Base-by-base conservation (phyloP, 805 yeast species). In the Sugiyamaella smithiae region DNA sequence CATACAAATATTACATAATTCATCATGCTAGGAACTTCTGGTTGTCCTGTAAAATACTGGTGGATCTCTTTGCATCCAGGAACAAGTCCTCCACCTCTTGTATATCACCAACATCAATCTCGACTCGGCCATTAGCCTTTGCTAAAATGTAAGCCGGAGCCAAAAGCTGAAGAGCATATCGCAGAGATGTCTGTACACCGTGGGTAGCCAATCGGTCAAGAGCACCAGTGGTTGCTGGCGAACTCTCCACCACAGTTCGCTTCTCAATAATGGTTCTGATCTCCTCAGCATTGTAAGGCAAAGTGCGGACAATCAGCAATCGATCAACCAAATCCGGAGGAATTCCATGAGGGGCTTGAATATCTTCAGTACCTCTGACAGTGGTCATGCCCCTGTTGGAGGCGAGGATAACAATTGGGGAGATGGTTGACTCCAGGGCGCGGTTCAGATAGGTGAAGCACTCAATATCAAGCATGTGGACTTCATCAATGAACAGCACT, bases 381-480 rank as follows among this genome's bases (percentile, higher is more conserved):
- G 88, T 81, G 5, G 97, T 86, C 72, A 88, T 73, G 51, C 99
- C 99, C 67, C 97, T 80, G 70, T 93, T 93, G 5, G 98, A 88
- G 29, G 99, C 99, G 66, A 93, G 77, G 1, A 93, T 89, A 29
- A 93, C 99, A 48, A 93, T 80, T 40, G 99, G 99, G 2, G 97
- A 91, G 64, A 93, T 86, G 23, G 85, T 72, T 44, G 90, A 83
- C 69, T 93, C 99, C 55, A 93, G 75, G 7, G 98, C 98, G 56
- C 95, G 79, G 74, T 93, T 93, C 62, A 93, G 74, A 67, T 87
- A 93, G 9, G 99, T 88, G 73, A 93, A 93, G 66, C 95, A 88
- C 74, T 93, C 99, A 55, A 93, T 84, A 66, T 93, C 99, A 60
- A 93, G 76, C 99, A 93, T 93, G 72, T 93, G 95, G 38, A 90